Conservation (phyloP, 164 flowering plant species). For the Stephania cephalantha region DNA sequence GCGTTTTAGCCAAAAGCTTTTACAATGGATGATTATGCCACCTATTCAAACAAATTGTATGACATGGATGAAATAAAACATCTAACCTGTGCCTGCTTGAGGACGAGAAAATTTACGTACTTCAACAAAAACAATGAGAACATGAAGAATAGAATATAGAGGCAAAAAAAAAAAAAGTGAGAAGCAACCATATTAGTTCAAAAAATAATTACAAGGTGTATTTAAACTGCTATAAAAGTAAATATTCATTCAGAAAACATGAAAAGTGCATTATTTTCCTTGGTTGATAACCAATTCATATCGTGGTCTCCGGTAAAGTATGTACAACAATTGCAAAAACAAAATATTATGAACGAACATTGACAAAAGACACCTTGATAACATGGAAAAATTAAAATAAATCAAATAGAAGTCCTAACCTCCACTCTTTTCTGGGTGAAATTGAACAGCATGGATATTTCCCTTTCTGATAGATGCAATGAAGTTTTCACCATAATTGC, state of each 20-base stretch:
- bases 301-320: not conserved
- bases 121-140: not conserved
- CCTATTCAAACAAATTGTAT: too few species aligned
- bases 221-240: not conserved
- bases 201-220: not conserved
- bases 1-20: not conserved
- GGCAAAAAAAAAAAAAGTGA: not conserved
- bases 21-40: too few species aligned
- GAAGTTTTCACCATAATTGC: slow-evolving; percentile 82
- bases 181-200: not conserved
- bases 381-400: not conserved
- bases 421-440: slow-evolving; percentile 99
- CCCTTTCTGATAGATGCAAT: slow-evolving; percentile 86
- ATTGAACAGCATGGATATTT: slow-evolving; percentile 94
- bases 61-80: not conserved
- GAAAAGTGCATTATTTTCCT: not conserved
- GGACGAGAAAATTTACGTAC: not conserved
- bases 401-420: slow-evolving; percentile 34
- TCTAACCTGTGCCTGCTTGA: not conserved
- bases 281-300: not conserved
- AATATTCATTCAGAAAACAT: not conserved
- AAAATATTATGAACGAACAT: not conserved
- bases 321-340: not conserved
- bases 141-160: not conserved
- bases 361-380: not conserved